Evolutionary conservation across 352 stramenopile genomes (phyloP).

Genomic region (Pythium guiyangense): DNA sequence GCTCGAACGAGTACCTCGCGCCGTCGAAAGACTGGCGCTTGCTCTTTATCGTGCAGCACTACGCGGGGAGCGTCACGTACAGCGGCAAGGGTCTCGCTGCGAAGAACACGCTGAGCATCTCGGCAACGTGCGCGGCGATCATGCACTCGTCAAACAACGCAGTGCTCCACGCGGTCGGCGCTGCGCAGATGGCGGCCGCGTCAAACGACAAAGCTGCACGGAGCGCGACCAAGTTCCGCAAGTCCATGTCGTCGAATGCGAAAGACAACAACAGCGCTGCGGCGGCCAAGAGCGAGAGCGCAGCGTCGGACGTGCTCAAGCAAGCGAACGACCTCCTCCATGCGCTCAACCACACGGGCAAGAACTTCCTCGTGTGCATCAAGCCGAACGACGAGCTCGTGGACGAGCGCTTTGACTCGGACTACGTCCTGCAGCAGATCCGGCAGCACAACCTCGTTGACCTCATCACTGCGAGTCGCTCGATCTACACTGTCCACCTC

Average conservation of each 20-base stretch:
- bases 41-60: constrained; percentile 73
- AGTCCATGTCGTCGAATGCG: constrained; percentile 32
- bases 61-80: constrained; percentile 70
- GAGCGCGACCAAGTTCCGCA: constrained; percentile 30
- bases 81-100: constrained; percentile 59
- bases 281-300: constrained; percentile 27
- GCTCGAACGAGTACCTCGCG: constrained; percentile 58
- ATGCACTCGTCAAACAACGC: constrained; percentile 86
- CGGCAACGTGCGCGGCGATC: constrained; percentile 72
- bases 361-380: constrained; percentile 82
- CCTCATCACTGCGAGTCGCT: constrained; percentile 68
- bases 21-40: constrained; percentile 73
- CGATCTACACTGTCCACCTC: constrained; percentile 69
- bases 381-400: constrained; percentile 68
- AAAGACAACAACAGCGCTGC: constrained; percentile 29
- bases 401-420: constrained; percentile 60
- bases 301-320: constrained; percentile 52
- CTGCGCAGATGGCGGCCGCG: constrained; percentile 55
- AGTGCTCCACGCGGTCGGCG: constrained; percentile 62
- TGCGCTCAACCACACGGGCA: constrained; percentile 65
- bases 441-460: constrained; percentile 64
- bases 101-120: constrained; percentile 75
- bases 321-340: constrained; percentile 66
- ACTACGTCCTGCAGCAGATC: constrained; percentile 69
- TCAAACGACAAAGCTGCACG: constrained; percentile 38